Percentiles rank a stretch among this genome's conserved stretches.
phyloP scores from a whole-genome alignment of 345 rosid genomes.

The Aquilaria yunnanensis region DNA sequence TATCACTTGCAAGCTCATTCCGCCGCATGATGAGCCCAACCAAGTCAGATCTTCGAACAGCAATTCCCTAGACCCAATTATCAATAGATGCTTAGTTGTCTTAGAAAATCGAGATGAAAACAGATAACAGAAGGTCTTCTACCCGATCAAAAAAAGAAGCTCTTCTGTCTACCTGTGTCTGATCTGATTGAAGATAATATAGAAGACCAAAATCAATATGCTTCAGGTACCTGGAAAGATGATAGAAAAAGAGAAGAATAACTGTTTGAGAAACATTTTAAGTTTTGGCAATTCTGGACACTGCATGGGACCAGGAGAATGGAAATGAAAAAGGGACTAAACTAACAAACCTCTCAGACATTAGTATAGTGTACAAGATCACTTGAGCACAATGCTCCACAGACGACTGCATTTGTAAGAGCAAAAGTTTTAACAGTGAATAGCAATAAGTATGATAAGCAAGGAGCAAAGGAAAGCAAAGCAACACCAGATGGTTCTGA shows the following conservation, averaged over 20 bases:
- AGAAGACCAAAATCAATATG: constrained; percentile 81
- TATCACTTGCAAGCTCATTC: constrained; percentile 83
- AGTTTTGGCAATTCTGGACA: background rate
- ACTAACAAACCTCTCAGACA: constrained; percentile 82
- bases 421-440: background rate
- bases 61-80: constrained; percentile 52
- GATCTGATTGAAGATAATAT: constrained; percentile 82
- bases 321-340: constrained; percentile 4
- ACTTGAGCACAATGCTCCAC: constrained; percentile 95
- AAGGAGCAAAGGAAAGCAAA: background rate
- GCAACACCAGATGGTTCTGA: no score
- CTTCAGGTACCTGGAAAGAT: constrained; percentile 55
- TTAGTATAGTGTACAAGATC: constrained; percentile 89
- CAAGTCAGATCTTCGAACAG: constrained; percentile 77
- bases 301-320: background rate
- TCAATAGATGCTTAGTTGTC: constrained; percentile 14
- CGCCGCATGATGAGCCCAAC: constrained; percentile 93
- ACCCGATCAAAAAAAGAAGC: constrained; percentile 2
- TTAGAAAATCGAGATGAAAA: constrained; percentile 5
- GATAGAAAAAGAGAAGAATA: constrained; percentile 12
- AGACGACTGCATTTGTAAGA: constrained; percentile 55
- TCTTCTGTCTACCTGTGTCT: constrained; percentile 55
- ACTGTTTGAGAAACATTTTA: background rate
- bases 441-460: constrained; percentile 6
- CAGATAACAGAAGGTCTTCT: constrained; percentile 5